Base-by-base conservation (phyloP, 345 rosid genomes). In the Gossypium stocksii region DNA sequence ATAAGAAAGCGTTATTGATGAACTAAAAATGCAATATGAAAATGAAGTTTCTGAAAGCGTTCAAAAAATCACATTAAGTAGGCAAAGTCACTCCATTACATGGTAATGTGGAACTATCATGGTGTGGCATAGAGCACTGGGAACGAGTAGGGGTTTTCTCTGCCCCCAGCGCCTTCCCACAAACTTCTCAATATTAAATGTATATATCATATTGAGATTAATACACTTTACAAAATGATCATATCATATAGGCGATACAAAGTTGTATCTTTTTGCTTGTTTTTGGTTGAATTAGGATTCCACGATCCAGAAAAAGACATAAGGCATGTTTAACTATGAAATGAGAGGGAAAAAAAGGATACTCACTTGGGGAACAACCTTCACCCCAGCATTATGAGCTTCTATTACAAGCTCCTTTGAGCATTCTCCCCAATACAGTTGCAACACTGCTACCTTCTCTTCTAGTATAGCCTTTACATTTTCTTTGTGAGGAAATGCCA, bases 391-490 rank as follows among this genome's bases (percentile, higher is more conserved):
- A 53, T 15, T 48, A 68, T 87, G 97, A 77, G 97, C 95, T 63
- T 79, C 77, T 22, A 78, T 72, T 0, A 93, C 85, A 63, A 93
- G 91, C 80, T 89, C 92, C 78, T 80, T 68, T 2, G 97, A 77
- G 79, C 88, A 86, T 34, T 89, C 87, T 62, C 97, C 98, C 98
- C 98, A 91, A 75, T 80, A 93, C 56, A 90, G 83, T 78, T 93
- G 97, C 81, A 91, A 79, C n/a, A 91, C 85, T 17, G 87, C 88
- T 7, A 93, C 93, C 71, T 87, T 89, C 78, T 91, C 98, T 48
- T 88, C 88, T 20, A 93, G 77, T 78, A 91, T 87, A 7, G 82
- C 85, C 74, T 87, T 87, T 2, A 91, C 57, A 79, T 93, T 91
- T 72, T 87, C 82, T 65, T 86, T 73, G 10, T 91, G 95, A n/a